These are phyloP conservation scores for Phytophthora pini DNA, from an alignment of 352 stramenopile genomes.

Conservation along the genomic window DNA sequence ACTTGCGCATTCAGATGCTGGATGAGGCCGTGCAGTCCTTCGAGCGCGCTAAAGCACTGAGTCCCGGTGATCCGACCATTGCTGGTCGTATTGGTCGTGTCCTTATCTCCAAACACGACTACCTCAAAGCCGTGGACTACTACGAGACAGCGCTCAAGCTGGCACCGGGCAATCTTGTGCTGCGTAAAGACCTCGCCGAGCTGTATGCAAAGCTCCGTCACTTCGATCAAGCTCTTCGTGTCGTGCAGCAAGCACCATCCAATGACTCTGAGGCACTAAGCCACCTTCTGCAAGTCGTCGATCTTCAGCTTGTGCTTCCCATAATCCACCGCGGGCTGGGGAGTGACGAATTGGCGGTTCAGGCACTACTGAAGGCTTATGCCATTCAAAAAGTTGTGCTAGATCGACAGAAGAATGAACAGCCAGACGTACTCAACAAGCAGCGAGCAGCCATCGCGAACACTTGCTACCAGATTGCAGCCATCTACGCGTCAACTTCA, in stretches of 20 bases:
- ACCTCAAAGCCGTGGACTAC: constrained; percentile 93
- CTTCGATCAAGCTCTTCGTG: constrained; percentile 82
- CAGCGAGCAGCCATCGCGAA: constrained; percentile 80
- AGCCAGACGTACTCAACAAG: constrained; percentile 77
- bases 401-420: constrained; percentile 78
- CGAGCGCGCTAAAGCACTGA: constrained; percentile 60
- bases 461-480: constrained; percentile 86
- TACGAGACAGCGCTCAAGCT: constrained; percentile 92
- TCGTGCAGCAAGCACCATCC: constrained; percentile 77
- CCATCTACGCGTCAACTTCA: constrained; percentile 62
- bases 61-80: constrained; percentile 76
- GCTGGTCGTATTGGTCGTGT: constrained; percentile 90
- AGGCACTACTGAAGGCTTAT: constrained; percentile 80
- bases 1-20: constrained; percentile 92
- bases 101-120: constrained; percentile 94
- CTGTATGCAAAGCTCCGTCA: constrained; percentile 90
- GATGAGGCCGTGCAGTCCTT: constrained; percentile 88
- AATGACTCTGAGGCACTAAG: constrained; percentile 75
- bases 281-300: constrained; percentile 71
- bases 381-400: constrained; percentile 90
- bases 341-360: constrained; percentile 78
- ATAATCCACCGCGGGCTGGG: constrained; percentile 77
- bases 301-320: constrained; percentile 81
- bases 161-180: constrained; percentile 69
- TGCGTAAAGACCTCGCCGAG: constrained; percentile 91